Percentiles rank a stretch among this genome's conserved stretches.
Conservation (phyloP, 768 basidiomycete genomes). For the Lactarius akahatsu region DNA sequence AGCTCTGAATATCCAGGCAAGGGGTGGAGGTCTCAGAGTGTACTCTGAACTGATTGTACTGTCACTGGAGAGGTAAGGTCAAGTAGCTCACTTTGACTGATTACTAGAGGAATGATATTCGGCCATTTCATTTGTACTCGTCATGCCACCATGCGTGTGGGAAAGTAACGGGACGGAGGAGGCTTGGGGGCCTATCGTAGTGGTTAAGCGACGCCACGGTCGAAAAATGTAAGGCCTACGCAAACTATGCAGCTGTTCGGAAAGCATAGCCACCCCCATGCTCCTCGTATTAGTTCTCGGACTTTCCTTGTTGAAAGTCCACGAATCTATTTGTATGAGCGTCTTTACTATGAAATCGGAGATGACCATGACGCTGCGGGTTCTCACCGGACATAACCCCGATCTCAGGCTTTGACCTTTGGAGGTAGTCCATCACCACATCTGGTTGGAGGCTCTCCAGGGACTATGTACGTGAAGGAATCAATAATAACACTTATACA, state of each 20-base stretch:
- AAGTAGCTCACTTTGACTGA: background rate
- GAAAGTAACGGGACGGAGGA: background rate
- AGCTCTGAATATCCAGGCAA: background rate
- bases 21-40: no score
- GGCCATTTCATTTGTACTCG: background rate
- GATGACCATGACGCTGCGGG: background rate
- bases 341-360: background rate
- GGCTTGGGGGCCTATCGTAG: background rate
- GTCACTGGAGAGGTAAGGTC: background rate
- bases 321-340: background rate
- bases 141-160: background rate
- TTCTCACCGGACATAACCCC: background rate
- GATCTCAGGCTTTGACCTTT: background rate
- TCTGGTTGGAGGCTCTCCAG: background rate
- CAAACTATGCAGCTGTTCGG: background rate
- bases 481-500: background rate
- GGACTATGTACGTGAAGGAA: background rate
- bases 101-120: background rate
- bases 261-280: background rate
- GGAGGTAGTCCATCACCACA: background rate
- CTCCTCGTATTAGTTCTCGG: background rate
- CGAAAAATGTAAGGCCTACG: background rate
- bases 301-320: background rate
- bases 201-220: background rate
- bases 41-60: background rate